Conservation (phyloP, 139 green algal genomes). For the Eudorina sp. region DNA sequence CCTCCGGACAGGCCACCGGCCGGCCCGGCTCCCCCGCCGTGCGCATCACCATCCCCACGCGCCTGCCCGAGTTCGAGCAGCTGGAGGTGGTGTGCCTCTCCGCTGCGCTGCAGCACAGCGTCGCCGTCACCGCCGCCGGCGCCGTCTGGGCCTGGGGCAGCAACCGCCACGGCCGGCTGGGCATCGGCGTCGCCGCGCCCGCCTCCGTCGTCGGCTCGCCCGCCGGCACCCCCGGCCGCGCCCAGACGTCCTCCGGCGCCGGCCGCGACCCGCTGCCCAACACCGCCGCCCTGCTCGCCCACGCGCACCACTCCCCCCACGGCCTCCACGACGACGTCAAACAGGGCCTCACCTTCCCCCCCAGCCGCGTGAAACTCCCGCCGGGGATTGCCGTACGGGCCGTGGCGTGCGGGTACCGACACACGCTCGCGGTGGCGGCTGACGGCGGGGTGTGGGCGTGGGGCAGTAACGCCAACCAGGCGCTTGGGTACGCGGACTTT, state of each 20-base stretch:
- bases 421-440: conserved; percentile 65
- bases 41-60: neutral
- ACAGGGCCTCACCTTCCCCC: neutral
- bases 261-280: conserved; percentile 12
- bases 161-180: conserved; percentile 48
- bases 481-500: conserved; percentile 46
- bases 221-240: neutral
- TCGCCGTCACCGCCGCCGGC: conserved; percentile 48
- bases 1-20: conserved; percentile 41
- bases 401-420: conserved; percentile 58
- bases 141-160: conserved; percentile 62
- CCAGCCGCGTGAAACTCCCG: conserved; percentile 6
- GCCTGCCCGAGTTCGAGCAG: neutral
- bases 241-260: neutral
- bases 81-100: conserved; percentile 13
- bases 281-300: conserved; percentile 40
- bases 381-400: neutral
- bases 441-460: conserved; percentile 74
- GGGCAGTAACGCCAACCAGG: conserved; percentile 64
- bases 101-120: conserved; percentile 53
- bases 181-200: neutral
- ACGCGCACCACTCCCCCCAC: neutral
- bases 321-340: conserved; percentile 37
- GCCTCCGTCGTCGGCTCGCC: neutral
- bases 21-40: neutral